Evolutionary conservation across 2,329 filamentous ascomycete genomes (phyloP).

Genomic region (Pestalotiopsis fici): DNA sequence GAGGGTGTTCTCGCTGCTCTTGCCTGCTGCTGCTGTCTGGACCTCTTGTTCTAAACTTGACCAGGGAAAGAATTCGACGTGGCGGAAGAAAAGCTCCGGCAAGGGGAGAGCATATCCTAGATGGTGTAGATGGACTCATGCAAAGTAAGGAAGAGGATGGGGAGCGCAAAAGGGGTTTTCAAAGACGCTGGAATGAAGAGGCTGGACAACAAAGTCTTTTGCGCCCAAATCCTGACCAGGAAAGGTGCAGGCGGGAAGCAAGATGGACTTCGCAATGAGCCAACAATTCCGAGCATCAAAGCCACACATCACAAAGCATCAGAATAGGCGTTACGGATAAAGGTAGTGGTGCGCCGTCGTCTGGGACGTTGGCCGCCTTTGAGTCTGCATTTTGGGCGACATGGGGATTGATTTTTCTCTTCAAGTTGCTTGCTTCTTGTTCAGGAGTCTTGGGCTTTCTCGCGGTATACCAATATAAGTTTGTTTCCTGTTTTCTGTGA

Average conservation of each 20-base stretch:
- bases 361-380: background rate
- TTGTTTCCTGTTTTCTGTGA: background rate
- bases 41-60: constrained; percentile 52
- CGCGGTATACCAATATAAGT: background rate
- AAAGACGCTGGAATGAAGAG: no score
- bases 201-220: background rate
- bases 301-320: background rate
- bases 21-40: constrained; percentile 61
- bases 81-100: background rate
- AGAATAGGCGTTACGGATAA: background rate
- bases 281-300: background rate
- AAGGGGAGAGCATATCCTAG: background rate
- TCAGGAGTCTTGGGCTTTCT: background rate
- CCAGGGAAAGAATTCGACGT: background rate
- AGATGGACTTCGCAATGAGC: no score
- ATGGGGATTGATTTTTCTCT: background rate
- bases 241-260: no score
- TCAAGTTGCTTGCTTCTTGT: background rate
- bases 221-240: no score
- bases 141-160: no score
- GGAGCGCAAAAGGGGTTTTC: no score
- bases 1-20: constrained; percentile 50
- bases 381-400: background rate
- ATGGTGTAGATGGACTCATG: no score
- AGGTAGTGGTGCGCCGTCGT: background rate